Evolutionary conservation across 2,329 filamentous ascomycete species (phyloP), one percentile per base, ranked within the genome.

Genomic region (Fusarium paranaense): DNA sequence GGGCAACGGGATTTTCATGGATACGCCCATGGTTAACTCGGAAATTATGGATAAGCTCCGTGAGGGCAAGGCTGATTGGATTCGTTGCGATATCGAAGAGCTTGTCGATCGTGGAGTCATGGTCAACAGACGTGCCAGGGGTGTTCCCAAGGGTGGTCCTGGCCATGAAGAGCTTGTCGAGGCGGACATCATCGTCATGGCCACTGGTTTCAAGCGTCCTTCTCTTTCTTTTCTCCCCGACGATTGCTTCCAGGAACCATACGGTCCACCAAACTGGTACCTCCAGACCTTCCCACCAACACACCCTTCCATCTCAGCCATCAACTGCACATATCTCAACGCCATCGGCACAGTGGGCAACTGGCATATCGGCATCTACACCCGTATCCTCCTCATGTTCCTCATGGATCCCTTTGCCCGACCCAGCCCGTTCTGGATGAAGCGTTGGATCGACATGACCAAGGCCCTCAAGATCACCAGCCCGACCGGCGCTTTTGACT

Each of bases 341-440:
- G 94, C 2, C 93, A 97, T 82, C 94, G 93, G 88, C 92, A 97
- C 80, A 94, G 76, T 78, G 0, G 76, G 94, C 0, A 95, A 97
- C 81, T 96, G 93, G 88, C 94, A 97, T 78, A 96, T 97, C 54
- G 95, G 94, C 6, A 96, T 97, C 77, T 97, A 97, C 84, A 97
- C 94, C 0, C 88, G 95, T 6, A 93, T 97, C 72, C 85, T 97
- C 8, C 89, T 97, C 75, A 96, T 97, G 94, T 97, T 97, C 80
- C 87, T 97, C 64, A 87, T 92, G 16, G 94, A 97, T 78, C 94
- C 94, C 0, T 84, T 96, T 25, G 92, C 94, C 0, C 88, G 93
- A 0, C 94, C 95, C 0, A 89, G 87, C 4, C 86, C 91, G 6
- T 90, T 88, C 73, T 92, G 93, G 90, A 97, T 97, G 94, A 88